Evolutionary conservation across 2,329 filamentous ascomycete genomes (phyloP).

Genomic region (Pseudopithomyces chartarum): DNA sequence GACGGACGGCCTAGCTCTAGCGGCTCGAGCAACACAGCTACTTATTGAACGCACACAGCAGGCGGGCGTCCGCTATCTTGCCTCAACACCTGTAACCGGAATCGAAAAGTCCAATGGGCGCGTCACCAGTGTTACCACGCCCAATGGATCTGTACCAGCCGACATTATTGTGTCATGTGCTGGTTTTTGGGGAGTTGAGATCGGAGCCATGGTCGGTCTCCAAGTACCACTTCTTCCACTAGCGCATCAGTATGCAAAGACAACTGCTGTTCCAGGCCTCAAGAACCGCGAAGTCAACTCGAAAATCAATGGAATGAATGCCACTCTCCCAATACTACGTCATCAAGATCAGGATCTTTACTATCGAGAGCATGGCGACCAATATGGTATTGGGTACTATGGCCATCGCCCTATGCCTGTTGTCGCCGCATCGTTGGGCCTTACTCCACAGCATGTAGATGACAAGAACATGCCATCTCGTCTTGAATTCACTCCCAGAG

Average conservation of each 20-base stretch:
- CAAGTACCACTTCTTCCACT: conserved; percentile 64
- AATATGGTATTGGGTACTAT: conserved; percentile 68
- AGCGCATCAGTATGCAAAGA: conserved; percentile 69
- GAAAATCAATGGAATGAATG: conserved; percentile 54
- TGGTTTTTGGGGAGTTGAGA: conserved; percentile 69
- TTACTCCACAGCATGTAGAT: conserved; percentile 59
- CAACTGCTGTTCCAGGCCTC: conserved; percentile 56
- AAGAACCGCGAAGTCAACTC: conserved; percentile 47
- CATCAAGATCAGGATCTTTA: conserved; percentile 69
- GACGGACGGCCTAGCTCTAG: conserved; percentile 64
- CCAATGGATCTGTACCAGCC: conserved; percentile 56
- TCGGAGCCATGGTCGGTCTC: conserved; percentile 65
- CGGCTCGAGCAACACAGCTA: conserved; percentile 65
- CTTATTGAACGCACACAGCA: conserved; percentile 63
- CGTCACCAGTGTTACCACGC: conserved; percentile 63
- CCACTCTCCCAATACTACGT: conserved; percentile 62
- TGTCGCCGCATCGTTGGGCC: conserved; percentile 58
- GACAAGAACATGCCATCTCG: conserved; percentile 69
- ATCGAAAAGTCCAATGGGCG: conserved; percentile 56
- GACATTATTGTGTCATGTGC: conserved; percentile 68
- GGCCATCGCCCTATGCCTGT: conserved; percentile 67
- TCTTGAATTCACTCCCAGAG: conserved; percentile 62
- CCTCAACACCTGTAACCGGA: conserved; percentile 61
- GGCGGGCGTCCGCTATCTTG: conserved; percentile 64
- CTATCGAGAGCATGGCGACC: conserved; percentile 68